Evolutionary conservation across 2,329 filamentous ascomycete genomes (phyloP).

Genomic region (Coleophoma crateriformis): DNA sequence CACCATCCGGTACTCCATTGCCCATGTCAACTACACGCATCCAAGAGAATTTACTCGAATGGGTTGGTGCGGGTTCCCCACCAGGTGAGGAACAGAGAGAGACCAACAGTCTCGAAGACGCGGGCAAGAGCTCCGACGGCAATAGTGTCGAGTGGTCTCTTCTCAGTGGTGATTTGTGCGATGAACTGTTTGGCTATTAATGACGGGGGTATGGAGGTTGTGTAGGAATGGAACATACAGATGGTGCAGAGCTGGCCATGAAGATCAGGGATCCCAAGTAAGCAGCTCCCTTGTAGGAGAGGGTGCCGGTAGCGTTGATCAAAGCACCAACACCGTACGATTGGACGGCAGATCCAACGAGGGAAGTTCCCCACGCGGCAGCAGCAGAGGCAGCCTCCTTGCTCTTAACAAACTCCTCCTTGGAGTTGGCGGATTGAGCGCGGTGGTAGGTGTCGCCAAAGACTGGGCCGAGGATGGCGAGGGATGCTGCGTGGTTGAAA

Average conservation of each 20-base stretch:
- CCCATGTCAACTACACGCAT: neutral
- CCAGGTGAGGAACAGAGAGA: conserved; percentile 90
- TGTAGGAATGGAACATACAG: conserved; percentile 50
- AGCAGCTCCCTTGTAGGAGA: conserved; percentile 95
- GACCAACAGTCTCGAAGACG: conserved; percentile 86
- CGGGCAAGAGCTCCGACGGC: conserved; percentile 80
- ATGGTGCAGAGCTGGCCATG: conserved; percentile 81
- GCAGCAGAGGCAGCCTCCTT: conserved; percentile 88
- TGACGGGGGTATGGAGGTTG: neutral
- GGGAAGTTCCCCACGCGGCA: conserved; percentile 82
- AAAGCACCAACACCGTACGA: conserved; percentile 84
- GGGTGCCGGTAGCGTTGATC: conserved; percentile 89
- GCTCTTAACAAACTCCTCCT: conserved; percentile 92
- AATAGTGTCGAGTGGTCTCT: conserved; percentile 84
- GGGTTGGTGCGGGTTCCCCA: conserved; percentile 96
- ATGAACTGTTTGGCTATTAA: conserved; percentile 57
- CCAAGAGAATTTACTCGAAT: conserved; percentile 47
- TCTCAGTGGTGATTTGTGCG: conserved; percentile 82
- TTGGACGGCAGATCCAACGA: conserved; percentile 84
- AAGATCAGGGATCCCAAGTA: conserved; percentile 92
- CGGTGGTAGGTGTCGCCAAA: conserved; percentile 94
- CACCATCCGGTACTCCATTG: neutral
- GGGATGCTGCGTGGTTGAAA: conserved; percentile 91
- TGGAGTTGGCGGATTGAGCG: conserved; percentile 85
- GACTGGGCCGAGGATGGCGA: conserved; percentile 80